Evolutionary conservation across 164 flowering plant genomes (phyloP).

Genomic region (Dillenia suffruticosa): DNA sequence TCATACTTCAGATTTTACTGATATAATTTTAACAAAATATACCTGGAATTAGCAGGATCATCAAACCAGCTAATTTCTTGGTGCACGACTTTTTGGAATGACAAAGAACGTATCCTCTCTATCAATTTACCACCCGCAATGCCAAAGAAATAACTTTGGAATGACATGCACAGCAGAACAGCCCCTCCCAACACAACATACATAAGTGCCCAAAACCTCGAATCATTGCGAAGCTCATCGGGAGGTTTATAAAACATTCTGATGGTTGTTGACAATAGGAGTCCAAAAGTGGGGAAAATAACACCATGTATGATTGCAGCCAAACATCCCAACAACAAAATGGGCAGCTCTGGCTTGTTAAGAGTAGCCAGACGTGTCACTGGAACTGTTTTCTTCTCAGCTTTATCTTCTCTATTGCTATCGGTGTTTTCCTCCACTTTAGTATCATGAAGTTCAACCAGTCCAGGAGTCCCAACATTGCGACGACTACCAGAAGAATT

Average conservation of each 20-base stretch:
- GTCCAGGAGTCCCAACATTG: conserved; percentile 21
- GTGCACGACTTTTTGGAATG: conserved; percentile 53
- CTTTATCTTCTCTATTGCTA: neutral
- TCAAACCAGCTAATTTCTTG: conserved; percentile 78
- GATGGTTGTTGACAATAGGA: conserved; percentile 44
- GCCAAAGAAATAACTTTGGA: conserved; percentile 55
- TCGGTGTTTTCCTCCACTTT: conserved; percentile 5
- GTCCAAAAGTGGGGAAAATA: conserved; percentile 51
- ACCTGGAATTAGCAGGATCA: conserved; percentile 64
- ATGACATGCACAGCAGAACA: conserved; percentile 23
- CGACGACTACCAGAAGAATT: conserved; percentile 27
- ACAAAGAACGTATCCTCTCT: conserved; percentile 46
- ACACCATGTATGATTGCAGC: conserved; percentile 49
- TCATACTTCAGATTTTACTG: no score
- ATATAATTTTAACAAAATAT: neutral
- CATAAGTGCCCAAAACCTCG: conserved; percentile 45
- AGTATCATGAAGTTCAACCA: conserved; percentile 15
- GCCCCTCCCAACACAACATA: conserved; percentile 29
- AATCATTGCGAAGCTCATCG: conserved; percentile 30
- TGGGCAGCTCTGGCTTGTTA: conserved; percentile 59
- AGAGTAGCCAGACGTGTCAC: conserved; percentile 39
- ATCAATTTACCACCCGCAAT: conserved; percentile 64
- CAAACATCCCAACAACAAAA: conserved; percentile 40
- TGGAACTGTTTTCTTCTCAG: conserved; percentile 23
- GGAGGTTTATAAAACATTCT: conserved; percentile 49